A percentile compares a stretch with the other conserved stretches of the same genome.
These are phyloP conservation scores for Lasiosphaeria hispida DNA, from an alignment of 495 filamentous ascomycete species.

Conservation along the genomic window DNA sequence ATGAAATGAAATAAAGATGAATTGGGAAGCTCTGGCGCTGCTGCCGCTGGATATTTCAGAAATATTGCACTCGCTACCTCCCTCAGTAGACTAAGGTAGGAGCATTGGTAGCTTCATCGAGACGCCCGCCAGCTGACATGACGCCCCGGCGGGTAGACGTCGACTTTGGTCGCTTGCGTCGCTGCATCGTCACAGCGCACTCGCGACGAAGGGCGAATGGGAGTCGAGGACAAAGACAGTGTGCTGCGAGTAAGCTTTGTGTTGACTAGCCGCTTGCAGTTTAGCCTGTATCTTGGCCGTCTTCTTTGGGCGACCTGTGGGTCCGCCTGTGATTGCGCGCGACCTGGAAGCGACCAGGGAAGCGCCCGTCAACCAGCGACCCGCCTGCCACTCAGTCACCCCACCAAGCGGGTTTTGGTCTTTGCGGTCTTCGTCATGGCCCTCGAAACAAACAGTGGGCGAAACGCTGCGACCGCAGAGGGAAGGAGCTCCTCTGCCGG, in stretches of 20 bases:
- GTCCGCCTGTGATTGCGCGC: slow-evolving; percentile 1
- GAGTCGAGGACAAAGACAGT: background rate
- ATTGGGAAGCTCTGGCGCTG: too few relatives aligned
- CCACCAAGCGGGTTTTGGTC: background rate
- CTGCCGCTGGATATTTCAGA: too few relatives aligned
- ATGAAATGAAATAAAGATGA: too few relatives aligned
- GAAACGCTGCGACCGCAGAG: slow-evolving; percentile 12
- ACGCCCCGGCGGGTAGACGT: too few relatives aligned
- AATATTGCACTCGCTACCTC: too few relatives aligned
- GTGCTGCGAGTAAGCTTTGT: background rate
- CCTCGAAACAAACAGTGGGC: background rate
- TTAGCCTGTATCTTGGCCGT: slow-evolving; percentile 1
- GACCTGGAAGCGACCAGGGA: slow-evolving; percentile 25
- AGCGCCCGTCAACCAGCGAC: background rate
- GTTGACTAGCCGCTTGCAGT: background rate
- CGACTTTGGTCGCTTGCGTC: too few relatives aligned
- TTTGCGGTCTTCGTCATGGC: background rate
- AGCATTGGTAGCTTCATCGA: too few relatives aligned
- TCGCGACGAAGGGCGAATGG: background rate
- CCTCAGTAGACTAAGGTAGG: too few relatives aligned
- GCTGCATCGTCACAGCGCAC: too few relatives aligned
- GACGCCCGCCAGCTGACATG: too few relatives aligned
- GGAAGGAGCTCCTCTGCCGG: slow-evolving; percentile 1
- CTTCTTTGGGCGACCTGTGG: too few relatives aligned
- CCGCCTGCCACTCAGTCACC: background rate